Conservation (phyloP, 2,329 filamentous ascomycete species). For the Tolypocladium tropicale region DNA sequence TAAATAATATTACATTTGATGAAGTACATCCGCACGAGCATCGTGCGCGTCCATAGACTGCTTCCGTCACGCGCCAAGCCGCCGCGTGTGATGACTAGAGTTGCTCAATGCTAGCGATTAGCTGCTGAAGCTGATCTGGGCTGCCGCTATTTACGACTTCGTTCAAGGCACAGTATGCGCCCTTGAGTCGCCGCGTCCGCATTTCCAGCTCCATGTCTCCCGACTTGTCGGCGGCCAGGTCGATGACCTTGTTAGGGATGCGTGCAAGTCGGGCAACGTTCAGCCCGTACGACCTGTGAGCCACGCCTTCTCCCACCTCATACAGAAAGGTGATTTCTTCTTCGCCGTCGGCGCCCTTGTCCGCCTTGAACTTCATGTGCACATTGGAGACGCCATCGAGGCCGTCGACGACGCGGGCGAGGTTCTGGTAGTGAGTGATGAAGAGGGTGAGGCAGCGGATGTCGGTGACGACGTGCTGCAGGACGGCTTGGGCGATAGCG, state of each 20-base stretch:
- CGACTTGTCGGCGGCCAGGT: slow-evolving; percentile 71
- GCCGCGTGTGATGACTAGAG: slow-evolving; percentile 25
- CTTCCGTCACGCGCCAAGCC: not conserved
- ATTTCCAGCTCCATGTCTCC: slow-evolving; percentile 68
- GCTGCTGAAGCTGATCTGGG: slow-evolving; percentile 37
- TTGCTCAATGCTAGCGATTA: slow-evolving; percentile 49
- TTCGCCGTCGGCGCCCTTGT: slow-evolving; percentile 35
- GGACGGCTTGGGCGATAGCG: slow-evolving; percentile 85
- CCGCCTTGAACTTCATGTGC: slow-evolving; percentile 75
- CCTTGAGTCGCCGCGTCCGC: slow-evolving; percentile 48
- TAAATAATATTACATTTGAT: not conserved
- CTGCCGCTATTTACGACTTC: slow-evolving; percentile 26
- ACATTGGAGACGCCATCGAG: slow-evolving; percentile 72
- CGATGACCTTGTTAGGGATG: slow-evolving; percentile 66
- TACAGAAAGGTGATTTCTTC: slow-evolving; percentile 91
- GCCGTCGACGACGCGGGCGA: slow-evolving; percentile 59
- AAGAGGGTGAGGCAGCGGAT: slow-evolving; percentile 76
- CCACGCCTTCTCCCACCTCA: slow-evolving; percentile 81
- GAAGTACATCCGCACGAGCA: not conserved
- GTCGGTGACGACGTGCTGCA: slow-evolving; percentile 71
- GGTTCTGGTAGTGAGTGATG: slow-evolving; percentile 93
- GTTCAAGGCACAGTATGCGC: slow-evolving; percentile 30
- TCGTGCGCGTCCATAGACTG: not conserved
- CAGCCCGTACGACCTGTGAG: slow-evolving; percentile 86
- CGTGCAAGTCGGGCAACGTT: slow-evolving; percentile 85